Percentiles rank a stretch among this genome's conserved stretches.
Evolutionary conservation across 2,329 filamentous ascomycete species (phyloP).

Genomic region (Aspergillus terreus): DNA sequence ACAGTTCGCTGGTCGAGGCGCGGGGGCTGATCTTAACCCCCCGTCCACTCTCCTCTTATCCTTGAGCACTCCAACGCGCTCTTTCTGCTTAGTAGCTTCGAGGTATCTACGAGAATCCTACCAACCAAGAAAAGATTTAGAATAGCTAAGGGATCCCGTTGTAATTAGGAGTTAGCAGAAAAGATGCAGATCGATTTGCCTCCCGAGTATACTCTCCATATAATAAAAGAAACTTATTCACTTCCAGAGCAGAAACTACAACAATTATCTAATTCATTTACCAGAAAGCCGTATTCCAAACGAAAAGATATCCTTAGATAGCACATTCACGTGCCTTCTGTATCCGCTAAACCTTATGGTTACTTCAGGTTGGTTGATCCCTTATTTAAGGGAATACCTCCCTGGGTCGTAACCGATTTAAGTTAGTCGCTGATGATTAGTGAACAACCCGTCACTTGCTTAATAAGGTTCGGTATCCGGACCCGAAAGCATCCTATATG

Average conservation of each 20-base stretch:
- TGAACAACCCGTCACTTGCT: background rate
- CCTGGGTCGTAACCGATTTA: background rate
- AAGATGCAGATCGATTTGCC: background rate
- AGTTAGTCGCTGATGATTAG: background rate
- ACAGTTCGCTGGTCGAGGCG: no score
- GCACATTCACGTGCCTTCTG: background rate
- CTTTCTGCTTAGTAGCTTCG: background rate
- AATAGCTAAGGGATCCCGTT: background rate
- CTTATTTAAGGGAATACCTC: background rate
- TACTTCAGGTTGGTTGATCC: background rate
- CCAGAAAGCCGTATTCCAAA: background rate
- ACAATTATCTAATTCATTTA: background rate
- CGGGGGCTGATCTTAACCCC: no score
- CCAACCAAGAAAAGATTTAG: background rate
- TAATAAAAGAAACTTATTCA: background rate
- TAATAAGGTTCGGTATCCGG: background rate
- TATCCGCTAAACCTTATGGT: background rate
- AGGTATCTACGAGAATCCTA: background rate
- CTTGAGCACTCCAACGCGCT: background rate
- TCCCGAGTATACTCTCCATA: background rate
- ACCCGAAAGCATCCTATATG: background rate
- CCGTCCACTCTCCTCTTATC: no score
- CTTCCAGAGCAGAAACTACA: background rate
- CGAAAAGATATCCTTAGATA: background rate
- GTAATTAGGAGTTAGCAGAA: background rate